Percentiles rank a stretch among this genome's conserved stretches.
phyloP scores from a whole-genome alignment of 2,329 filamentous ascomycete genomes.

The Penicillium decumbens region DNA sequence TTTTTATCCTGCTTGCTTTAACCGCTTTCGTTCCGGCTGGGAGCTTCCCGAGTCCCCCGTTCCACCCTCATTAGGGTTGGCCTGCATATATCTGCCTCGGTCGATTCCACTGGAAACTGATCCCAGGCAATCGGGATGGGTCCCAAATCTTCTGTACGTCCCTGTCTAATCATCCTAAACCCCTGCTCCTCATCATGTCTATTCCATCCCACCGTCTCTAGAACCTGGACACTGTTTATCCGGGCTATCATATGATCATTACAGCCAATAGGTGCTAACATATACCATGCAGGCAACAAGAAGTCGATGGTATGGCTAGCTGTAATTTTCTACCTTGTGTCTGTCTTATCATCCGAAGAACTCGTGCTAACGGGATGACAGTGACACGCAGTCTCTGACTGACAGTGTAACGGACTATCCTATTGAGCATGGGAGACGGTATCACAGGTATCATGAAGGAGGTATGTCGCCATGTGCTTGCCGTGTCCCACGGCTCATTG shows the following conservation, averaged over 20 bases:
- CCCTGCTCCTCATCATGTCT: neutral
- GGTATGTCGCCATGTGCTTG: slow-evolving; percentile 26
- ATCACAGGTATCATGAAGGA: slow-evolving; percentile 45
- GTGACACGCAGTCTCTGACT: slow-evolving; percentile 43
- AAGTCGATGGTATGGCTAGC: slow-evolving; percentile 22
- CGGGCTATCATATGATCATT: neutral
- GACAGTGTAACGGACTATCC: slow-evolving; percentile 44
- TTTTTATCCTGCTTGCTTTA: neutral
- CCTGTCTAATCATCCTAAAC: neutral
- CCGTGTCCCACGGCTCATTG: neutral
- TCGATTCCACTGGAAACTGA: slow-evolving; percentile 4
- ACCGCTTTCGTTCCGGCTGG: neutral
- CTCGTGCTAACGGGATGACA: slow-evolving; percentile 15
- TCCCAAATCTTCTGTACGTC: slow-evolving; percentile 15
- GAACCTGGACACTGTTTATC: neutral
- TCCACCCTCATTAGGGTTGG: slow-evolving; percentile 11
- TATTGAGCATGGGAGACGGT: slow-evolving; percentile 41
- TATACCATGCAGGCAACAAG: slow-evolving; percentile 21
- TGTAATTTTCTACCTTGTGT: slow-evolving; percentile 1
- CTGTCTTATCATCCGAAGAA: neutral
- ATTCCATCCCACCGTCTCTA: neutral
- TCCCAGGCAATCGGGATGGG: slow-evolving; percentile 14
- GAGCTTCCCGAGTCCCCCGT: slow-evolving; percentile 1
- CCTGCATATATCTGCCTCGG: slow-evolving; percentile 6
- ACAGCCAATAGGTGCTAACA: slow-evolving; percentile 2